Evolutionary conservation across 106 monocot genomes (phyloP).

Genomic region (Apostasia shenzhenica): DNA sequence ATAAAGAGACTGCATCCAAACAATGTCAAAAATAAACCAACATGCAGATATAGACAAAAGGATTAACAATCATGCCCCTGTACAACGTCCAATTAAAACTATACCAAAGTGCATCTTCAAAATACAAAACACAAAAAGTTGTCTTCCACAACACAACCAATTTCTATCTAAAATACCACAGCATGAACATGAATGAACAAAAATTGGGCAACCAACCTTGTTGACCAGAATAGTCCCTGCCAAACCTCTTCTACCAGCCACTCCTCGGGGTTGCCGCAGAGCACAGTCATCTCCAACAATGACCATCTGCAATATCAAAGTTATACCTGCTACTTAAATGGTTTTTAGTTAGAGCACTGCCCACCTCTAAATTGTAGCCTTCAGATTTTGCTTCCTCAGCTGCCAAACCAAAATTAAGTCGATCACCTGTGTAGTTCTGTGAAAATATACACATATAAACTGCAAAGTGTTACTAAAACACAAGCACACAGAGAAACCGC

Average conservation of each 20-base stretch:
- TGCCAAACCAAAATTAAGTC: slow-evolving; percentile 96
- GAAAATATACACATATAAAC: background rate
- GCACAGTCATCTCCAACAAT: slow-evolving; percentile 99
- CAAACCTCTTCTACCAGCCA: slow-evolving; percentile 89
- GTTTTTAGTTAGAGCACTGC: background rate
- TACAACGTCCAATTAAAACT: no score
- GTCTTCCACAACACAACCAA: no score
- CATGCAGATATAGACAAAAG: no score
- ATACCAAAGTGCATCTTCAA: no score
- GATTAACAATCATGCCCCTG: no score
- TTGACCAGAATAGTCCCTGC: slow-evolving; percentile 90
- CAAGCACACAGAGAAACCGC: no score
- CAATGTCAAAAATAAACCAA: no score
- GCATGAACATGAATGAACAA: background rate
- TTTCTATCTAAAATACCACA: background rate
- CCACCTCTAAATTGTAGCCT: slow-evolving; percentile 92
- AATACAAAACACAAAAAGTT: no score
- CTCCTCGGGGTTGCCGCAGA: slow-evolving; percentile 84
- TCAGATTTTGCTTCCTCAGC: slow-evolving; percentile 97
- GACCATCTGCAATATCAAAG: slow-evolving; percentile 51
- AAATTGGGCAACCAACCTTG: slow-evolving; percentile 40
- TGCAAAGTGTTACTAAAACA: no score
- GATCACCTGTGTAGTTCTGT: slow-evolving; percentile 97
- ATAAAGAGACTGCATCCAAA: no score
- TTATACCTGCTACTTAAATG: background rate